phyloP scores from a whole-genome alignment of 1,139 yeast genomes.

The Taphrina populina region DNA sequence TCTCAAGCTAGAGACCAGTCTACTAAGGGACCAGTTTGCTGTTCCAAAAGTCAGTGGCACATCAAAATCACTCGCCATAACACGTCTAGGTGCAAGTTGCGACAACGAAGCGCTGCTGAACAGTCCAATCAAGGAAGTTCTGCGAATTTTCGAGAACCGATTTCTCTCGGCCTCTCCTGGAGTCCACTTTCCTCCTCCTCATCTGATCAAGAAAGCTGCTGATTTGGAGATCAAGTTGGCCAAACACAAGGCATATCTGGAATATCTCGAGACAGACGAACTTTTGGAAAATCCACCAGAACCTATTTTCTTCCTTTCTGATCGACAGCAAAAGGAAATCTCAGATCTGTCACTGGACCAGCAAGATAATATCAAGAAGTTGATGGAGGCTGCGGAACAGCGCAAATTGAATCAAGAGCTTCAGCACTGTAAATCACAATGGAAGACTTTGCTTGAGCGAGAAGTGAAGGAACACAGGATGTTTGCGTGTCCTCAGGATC shows the following conservation, averaged over 20 bases:
- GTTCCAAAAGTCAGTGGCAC: too few relatives aligned
- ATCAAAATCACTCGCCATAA: neutral
- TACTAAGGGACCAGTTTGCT: conserved; percentile 72
- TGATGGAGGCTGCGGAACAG: conserved; percentile 27
- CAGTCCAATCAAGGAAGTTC: conserved; percentile 38
- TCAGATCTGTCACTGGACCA: conserved; percentile 22
- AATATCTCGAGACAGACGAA: conserved; percentile 8
- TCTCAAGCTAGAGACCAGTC: conserved; percentile 73
- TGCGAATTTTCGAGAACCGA: conserved; percentile 37
- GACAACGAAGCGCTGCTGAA: conserved; percentile 20
- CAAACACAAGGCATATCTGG: conserved; percentile 35
- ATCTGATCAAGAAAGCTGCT: conserved; percentile 51
- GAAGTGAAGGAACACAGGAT: conserved; percentile 34
- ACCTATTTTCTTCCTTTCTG: conserved; percentile 18
- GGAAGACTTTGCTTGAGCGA: conserved; percentile 60
- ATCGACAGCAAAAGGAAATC: conserved; percentile 19
- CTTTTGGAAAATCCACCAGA: conserved; percentile 12
- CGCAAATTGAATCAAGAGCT: conserved; percentile 22
- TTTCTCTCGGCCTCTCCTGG: conserved; percentile 73
- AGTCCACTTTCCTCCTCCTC: conserved; percentile 66
- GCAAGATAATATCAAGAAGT: conserved; percentile 19
- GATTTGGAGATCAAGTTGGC: conserved; percentile 45
- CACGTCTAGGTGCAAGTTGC: neutral
- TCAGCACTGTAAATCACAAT: conserved; percentile 48
- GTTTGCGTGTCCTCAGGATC: conserved; percentile 64